Conservation (phyloP, 371 early-diverging fungal species). For the Saksenaea oblongispora region DNA sequence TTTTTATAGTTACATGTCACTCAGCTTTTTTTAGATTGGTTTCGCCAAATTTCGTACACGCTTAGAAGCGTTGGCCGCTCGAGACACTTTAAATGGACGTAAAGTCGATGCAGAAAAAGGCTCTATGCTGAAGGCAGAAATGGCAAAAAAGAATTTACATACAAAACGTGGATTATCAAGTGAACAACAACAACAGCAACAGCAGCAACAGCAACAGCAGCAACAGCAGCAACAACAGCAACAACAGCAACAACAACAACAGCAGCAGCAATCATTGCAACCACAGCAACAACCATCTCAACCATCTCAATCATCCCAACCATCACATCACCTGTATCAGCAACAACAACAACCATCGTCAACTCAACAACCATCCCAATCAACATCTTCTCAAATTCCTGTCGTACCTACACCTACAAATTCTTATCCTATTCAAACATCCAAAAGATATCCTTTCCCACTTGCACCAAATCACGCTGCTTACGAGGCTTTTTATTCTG, state of each 20-base stretch:
- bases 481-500: slow-evolving; percentile 60
- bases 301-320: no score
- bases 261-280: not conserved
- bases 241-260: not conserved
- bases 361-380: not conserved
- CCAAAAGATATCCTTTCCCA: slow-evolving; percentile 7
- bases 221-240: not conserved
- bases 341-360: not conserved
- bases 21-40: slow-evolving; percentile 63
- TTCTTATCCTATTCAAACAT: slow-evolving; percentile 7
- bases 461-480: slow-evolving; percentile 36
- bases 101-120: slow-evolving; percentile 83
- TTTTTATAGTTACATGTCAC: not conserved
- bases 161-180: slow-evolving; percentile 51
- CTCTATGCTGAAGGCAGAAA: slow-evolving; percentile 85
- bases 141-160: slow-evolving; percentile 92
- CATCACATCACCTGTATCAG: not conserved
- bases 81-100: slow-evolving; percentile 81
- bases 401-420: slow-evolving; percentile 10
- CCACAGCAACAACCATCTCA: not conserved
- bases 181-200: slow-evolving; percentile 13
- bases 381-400: not conserved
- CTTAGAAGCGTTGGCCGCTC: slow-evolving; percentile 83
- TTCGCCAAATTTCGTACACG: slow-evolving; percentile 91
- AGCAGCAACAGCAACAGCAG: not conserved